Conservation (phyloP, 2,329 filamentous ascomycete genomes). For the Verticillium isaacii region DNA sequence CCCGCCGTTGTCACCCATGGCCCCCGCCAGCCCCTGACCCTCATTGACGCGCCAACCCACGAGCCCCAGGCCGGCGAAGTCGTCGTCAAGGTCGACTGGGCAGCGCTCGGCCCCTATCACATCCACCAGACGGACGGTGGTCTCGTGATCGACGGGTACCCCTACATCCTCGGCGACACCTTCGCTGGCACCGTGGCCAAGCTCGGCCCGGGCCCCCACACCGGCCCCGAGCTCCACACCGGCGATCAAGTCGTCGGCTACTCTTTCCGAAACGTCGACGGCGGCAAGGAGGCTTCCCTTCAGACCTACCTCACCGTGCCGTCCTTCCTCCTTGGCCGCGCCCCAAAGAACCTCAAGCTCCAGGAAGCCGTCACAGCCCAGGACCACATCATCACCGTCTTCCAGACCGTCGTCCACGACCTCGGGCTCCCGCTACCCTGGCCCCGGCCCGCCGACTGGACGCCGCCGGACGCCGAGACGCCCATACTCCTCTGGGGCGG, state of each 20-base stretch:
- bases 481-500: constrained; percentile 49
- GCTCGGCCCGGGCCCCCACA: constrained; percentile 31
- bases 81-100: constrained; percentile 51
- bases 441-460: constrained; percentile 43
- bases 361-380: constrained; percentile 48
- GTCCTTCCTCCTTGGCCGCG: constrained; percentile 40
- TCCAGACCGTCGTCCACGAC: constrained; percentile 47
- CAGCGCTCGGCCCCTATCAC: constrained; percentile 56
- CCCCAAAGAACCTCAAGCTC: constrained; percentile 35
- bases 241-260: constrained; percentile 56
- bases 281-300: constrained; percentile 44
- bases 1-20: constrained; percentile 17
- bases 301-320: constrained; percentile 52
- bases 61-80: constrained; percentile 41
- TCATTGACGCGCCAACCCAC: constrained; percentile 18
- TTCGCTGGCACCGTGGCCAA: constrained; percentile 48
- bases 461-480: constrained; percentile 25
- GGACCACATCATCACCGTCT: constrained; percentile 55
- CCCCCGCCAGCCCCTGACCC: constrained; percentile 16
- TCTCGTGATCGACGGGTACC: constrained; percentile 42
- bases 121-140: constrained; percentile 58
- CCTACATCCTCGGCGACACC: constrained; percentile 45
- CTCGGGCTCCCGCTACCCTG: constrained; percentile 51
- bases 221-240: constrained; percentile 29
- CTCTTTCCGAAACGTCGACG: constrained; percentile 36